A percentile compares a stretch with the other conserved stretches of the same genome.
These are phyloP conservation scores for Neurospora africana DNA, from an alignment of 495 filamentous ascomycete genomes.

Conservation along the genomic window DNA sequence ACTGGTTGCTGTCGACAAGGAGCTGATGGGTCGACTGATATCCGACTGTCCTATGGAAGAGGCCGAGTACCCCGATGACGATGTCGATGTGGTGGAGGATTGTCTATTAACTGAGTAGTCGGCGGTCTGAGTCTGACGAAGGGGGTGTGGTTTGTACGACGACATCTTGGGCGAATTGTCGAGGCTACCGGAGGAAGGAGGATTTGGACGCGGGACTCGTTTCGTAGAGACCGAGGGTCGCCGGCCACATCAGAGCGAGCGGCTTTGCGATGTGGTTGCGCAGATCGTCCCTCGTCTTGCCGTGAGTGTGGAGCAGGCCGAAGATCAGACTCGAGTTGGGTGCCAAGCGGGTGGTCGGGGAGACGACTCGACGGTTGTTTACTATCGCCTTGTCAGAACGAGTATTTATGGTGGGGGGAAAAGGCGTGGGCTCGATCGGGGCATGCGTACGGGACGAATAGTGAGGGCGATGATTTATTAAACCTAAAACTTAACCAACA, in stretches of 20 bases:
- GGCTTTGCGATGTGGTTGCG: slow-evolving; percentile 1
- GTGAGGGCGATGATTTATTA: neutral
- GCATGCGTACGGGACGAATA: neutral
- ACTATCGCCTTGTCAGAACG: neutral
- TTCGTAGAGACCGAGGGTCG: slow-evolving; percentile 1
- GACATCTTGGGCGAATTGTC: slow-evolving; percentile 3
- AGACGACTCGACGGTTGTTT: neutral
- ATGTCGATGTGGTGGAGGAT: slow-evolving; percentile 67
- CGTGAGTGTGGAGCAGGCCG: neutral
- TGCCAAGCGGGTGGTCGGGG: neutral
- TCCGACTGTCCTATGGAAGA: slow-evolving; percentile 51
- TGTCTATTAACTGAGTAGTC: slow-evolving; percentile 59
- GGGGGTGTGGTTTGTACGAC: slow-evolving; percentile 43
- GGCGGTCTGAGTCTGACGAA: slow-evolving; percentile 54
- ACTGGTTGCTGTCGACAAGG: slow-evolving; percentile 63
- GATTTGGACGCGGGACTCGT: neutral
- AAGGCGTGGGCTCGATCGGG: neutral
- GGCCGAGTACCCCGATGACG: slow-evolving; percentile 66
- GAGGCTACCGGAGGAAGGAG: slow-evolving; percentile 14
- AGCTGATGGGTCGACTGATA: slow-evolving; percentile 58
- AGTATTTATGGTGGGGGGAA: neutral
- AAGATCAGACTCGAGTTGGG: neutral
- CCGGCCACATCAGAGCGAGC: slow-evolving; percentile 13
- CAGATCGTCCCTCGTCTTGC: neutral
- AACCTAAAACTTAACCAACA: neutral